A percentile compares a stretch with the other conserved stretches of the same genome.
Evolutionary conservation across 345 rosid species (phyloP).

Genomic region (Linum usitatissimum): DNA sequence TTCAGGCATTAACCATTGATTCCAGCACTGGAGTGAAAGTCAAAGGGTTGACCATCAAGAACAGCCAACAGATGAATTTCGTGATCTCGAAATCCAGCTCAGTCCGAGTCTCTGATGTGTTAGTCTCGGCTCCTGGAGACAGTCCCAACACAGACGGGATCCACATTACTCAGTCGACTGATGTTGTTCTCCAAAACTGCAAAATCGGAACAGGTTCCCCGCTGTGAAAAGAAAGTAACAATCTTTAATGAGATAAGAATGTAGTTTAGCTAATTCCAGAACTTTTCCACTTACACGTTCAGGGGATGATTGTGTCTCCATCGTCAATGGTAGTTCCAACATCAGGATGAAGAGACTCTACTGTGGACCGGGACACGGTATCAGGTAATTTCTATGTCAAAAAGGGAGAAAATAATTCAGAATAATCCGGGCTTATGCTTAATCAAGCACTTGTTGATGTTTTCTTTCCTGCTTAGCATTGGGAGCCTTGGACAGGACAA

Average conservation of each 20-base stretch:
- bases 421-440: no score
- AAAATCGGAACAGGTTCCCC: slow-evolving; percentile 27
- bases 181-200: slow-evolving; percentile 20
- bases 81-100: slow-evolving; percentile 18
- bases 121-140: slow-evolving; percentile 27
- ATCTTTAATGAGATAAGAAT: neutral
- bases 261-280: neutral
- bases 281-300: neutral
- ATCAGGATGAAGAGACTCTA: slow-evolving; percentile 19
- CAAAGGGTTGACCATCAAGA: slow-evolving; percentile 17
- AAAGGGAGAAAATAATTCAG: neutral
- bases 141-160: slow-evolving; percentile 59
- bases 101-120: slow-evolving; percentile 18
- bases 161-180: slow-evolving; percentile 13
- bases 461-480: neutral
- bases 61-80: slow-evolving; percentile 46
- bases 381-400: slow-evolving; percentile 24
- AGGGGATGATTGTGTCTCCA: slow-evolving; percentile 53
- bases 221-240: neutral
- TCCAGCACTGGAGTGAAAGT: slow-evolving; percentile 27
- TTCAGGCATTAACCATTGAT: slow-evolving; percentile 27
- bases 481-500: slow-evolving; percentile 19
- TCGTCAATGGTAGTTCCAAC: slow-evolving; percentile 30
- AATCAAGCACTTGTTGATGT: neutral
- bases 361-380: slow-evolving; percentile 57